Evolutionary conservation across 1,139 yeast species (phyloP).

Genomic region (Geotrichum cucujoidarum): DNA sequence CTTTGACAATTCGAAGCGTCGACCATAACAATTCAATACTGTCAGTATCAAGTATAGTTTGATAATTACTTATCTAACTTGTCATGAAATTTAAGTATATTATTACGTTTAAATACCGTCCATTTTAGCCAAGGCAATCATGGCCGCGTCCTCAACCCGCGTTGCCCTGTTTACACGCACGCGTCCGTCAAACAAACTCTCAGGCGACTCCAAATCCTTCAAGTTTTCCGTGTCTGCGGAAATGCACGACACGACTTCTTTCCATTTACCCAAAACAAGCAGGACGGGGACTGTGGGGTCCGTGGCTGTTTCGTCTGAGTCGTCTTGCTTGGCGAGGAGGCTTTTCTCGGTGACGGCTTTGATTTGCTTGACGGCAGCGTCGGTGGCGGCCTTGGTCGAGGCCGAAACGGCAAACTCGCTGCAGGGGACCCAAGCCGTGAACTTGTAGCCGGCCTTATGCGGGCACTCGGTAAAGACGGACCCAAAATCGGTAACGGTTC

Average conservation of each 20-base stretch:
- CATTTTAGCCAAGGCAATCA: slow-evolving; percentile 54
- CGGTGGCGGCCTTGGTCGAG: not conserved
- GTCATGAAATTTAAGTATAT: too few species aligned
- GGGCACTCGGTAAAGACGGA: slow-evolving; percentile 67
- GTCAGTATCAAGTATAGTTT: too few species aligned
- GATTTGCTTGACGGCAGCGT: slow-evolving; percentile 15
- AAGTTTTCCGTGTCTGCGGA: slow-evolving; percentile 44
- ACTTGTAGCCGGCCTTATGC: slow-evolving; percentile 63
- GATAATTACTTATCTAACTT: too few species aligned
- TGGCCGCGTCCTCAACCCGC: slow-evolving; percentile 65
- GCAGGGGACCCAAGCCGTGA: slow-evolving; percentile 59
- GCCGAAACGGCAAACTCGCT: slow-evolving; percentile 42
- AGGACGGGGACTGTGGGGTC: slow-evolving; percentile 35
- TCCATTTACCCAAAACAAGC: slow-evolving; percentile 60
- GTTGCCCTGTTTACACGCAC: slow-evolving; percentile 51
- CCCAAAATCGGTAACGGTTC: slow-evolving; percentile 60
- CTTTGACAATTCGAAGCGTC: too few species aligned
- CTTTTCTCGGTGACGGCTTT: slow-evolving; percentile 16
- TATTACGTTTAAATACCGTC: slow-evolving; percentile 21
- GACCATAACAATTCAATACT: too few species aligned
- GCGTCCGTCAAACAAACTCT: slow-evolving; percentile 65
- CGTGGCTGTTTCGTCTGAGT: slow-evolving; percentile 27
- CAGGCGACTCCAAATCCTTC: slow-evolving; percentile 49
- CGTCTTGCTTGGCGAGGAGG: slow-evolving; percentile 21
- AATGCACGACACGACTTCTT: slow-evolving; percentile 52